These are phyloP conservation scores for Lentinus tigrinus DNA, from an alignment of 768 basidiomycete genomes.

Conservation along the genomic window DNA sequence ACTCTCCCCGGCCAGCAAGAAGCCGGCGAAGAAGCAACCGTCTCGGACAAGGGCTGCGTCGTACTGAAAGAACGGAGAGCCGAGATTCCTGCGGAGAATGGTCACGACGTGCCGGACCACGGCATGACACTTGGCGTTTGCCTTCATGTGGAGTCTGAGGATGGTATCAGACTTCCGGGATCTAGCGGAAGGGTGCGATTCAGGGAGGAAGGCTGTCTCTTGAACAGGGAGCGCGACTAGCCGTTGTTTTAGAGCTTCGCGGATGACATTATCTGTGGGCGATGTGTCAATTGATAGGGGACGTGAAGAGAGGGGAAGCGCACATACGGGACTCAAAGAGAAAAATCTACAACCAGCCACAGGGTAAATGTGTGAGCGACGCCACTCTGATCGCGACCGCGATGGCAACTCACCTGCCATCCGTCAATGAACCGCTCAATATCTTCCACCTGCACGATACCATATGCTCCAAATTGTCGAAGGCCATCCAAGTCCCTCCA, in stretches of 20 bases:
- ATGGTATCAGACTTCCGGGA: slow-evolving; percentile 29
- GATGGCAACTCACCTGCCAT: slow-evolving; percentile 71
- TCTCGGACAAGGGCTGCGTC: slow-evolving; percentile 86
- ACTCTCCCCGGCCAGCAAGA: slow-evolving; percentile 60
- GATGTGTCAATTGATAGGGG: slow-evolving; percentile 7
- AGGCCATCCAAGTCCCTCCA: slow-evolving; percentile 84
- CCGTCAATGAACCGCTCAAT: slow-evolving; percentile 71
- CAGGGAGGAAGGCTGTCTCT: slow-evolving; percentile 14
- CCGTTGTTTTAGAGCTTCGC: slow-evolving; percentile 75
- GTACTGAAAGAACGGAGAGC: slow-evolving; percentile 69
- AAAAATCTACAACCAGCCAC: slow-evolving; percentile 55
- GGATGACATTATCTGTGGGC: slow-evolving; percentile 74
- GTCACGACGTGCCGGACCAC: slow-evolving; percentile 46
- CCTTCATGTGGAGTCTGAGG: slow-evolving; percentile 40
- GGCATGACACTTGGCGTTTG: slow-evolving; percentile 42
- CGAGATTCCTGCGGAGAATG: slow-evolving; percentile 49
- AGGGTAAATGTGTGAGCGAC: not conserved
- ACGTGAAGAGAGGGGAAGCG: not conserved
- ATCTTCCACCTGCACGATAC: slow-evolving; percentile 47
- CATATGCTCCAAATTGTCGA: slow-evolving; percentile 40
- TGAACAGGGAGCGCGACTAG: slow-evolving; percentile 30
- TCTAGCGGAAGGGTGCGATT: slow-evolving; percentile 20
- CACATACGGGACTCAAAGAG: slow-evolving; percentile 85
- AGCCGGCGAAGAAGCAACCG: slow-evolving; percentile 86
- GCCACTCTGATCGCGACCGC: not conserved